Conservation (phyloP, 2,329 filamentous ascomycete species). For the Alternaria consortialis region DNA sequence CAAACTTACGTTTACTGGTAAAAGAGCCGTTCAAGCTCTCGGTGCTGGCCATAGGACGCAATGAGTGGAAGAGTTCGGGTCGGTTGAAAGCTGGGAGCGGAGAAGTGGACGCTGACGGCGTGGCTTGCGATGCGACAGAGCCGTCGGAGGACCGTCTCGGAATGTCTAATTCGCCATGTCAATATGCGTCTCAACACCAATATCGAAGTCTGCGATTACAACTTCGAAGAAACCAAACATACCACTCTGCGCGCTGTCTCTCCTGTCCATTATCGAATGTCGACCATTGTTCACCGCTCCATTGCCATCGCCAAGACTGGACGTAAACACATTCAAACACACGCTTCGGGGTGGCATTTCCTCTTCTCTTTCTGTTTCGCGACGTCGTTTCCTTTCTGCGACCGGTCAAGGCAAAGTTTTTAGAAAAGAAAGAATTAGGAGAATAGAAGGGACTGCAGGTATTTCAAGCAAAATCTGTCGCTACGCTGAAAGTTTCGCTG, state of each 20-base stretch:
- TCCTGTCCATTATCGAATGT: conserved; percentile 31
- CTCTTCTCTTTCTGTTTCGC: conserved; percentile 20
- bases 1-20: conserved; percentile 37
- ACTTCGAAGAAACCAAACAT: conserved; percentile 10
- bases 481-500: conserved; percentile 36
- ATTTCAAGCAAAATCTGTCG: conserved; percentile 39
- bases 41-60: conserved; percentile 37
- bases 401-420: conserved; percentile 19
- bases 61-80: conserved; percentile 33
- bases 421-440: conserved; percentile 15
- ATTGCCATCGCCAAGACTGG: conserved; percentile 40
- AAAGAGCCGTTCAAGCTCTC: conserved; percentile 35
- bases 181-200: conserved; percentile 7
- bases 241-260: conserved; percentile 44
- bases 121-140: conserved; percentile 29
- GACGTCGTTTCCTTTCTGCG: conserved; percentile 13
- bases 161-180: conserved; percentile 23
- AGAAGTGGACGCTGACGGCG: conserved; percentile 22
- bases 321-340: conserved; percentile 50
- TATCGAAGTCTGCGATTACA: conserved; percentile 2
- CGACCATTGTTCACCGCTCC: conserved; percentile 40
- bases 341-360: conserved; percentile 50
- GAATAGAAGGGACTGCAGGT: conserved; percentile 25
- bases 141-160: conserved; percentile 33
- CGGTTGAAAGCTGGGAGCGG: conserved; percentile 34